A percentile compares a stretch with the other conserved stretches of the same genome.
Conservation (phyloP, 495 filamentous ascomycete genomes). For the Podospora pseudoanserina region DNA sequence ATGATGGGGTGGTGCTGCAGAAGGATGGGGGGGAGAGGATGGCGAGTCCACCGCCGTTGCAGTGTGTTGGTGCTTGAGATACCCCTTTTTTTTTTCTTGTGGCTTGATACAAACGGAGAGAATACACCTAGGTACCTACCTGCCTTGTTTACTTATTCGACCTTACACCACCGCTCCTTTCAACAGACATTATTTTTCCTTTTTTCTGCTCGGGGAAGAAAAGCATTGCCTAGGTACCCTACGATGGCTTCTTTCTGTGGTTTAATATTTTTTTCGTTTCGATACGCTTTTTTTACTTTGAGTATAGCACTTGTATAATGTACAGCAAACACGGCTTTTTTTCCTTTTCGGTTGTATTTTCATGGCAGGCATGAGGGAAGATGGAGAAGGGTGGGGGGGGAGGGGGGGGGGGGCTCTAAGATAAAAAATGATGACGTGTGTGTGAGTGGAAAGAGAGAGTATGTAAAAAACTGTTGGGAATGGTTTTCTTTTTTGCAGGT, state of each 20-base stretch:
- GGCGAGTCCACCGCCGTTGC: constrained; percentile 36
- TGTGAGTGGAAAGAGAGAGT: no score
- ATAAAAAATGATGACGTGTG: no score
- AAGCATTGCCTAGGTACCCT: background rate
- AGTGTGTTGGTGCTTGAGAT: constrained; percentile 38
- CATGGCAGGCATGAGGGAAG: background rate
- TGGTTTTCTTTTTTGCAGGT: no score
- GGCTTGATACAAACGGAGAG: background rate
- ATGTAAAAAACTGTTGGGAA: no score
- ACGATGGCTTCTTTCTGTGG: background rate
- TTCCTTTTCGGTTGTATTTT: background rate
- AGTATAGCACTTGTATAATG: constrained; percentile 12
- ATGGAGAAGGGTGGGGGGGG: background rate
- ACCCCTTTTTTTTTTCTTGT: background rate
- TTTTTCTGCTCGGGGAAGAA: background rate
- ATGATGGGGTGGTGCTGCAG: background rate
- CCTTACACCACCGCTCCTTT: background rate
- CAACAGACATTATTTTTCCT: background rate
- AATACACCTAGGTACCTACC: background rate
- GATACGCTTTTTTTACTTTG: background rate
- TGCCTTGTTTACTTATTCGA: background rate
- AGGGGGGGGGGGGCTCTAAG: background rate
- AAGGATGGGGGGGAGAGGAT: constrained; percentile 31
- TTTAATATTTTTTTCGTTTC: background rate
- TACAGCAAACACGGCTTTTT: background rate